Conservation (phyloP, 2,329 filamentous ascomycete genomes). For the Colletotrichum spinosum region DNA sequence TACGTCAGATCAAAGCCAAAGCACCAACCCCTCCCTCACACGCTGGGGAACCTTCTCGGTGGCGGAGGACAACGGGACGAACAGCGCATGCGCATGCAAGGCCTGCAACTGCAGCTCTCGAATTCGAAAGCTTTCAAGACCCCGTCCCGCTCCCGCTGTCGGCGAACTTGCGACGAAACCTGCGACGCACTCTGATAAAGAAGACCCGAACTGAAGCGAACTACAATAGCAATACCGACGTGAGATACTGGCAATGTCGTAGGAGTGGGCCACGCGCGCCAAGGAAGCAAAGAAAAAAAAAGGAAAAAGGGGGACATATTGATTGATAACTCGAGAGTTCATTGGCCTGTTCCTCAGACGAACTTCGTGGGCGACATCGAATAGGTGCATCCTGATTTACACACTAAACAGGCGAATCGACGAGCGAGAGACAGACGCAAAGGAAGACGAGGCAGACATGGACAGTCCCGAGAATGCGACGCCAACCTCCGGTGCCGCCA, state of each 20-base stretch:
- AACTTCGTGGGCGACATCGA: neutral
- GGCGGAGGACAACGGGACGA: neutral
- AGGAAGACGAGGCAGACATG: conserved; percentile 26
- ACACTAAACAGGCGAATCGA: neutral
- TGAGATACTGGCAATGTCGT: conserved; percentile 29
- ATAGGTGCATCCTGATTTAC: conserved; percentile 5
- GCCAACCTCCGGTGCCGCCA: conserved; percentile 30
- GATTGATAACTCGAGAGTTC: neutral
- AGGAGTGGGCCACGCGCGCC: conserved; percentile 32
- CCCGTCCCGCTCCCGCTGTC: neutral
- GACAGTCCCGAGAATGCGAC: conserved; percentile 33
- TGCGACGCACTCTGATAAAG: conserved; percentile 13
- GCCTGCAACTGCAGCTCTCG: neutral
- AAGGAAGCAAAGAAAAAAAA: conserved; percentile 21
- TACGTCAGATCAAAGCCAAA: conserved; percentile 30
- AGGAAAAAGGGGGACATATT: conserved; percentile 4
- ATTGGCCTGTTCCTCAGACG: conserved; percentile 4
- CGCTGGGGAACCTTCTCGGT: neutral
- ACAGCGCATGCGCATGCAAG: conserved; percentile 6
- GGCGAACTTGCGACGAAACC: conserved; percentile 22
- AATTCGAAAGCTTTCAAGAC: neutral
- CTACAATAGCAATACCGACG: conserved; percentile 5
- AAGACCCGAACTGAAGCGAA: conserved; percentile 4
- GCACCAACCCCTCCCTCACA: conserved; percentile 24
- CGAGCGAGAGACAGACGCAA: conserved; percentile 3